These are phyloP conservation scores for Monosporascus cannonballus DNA, from an alignment of 2,329 filamentous ascomycete genomes.

Conservation along the genomic window DNA sequence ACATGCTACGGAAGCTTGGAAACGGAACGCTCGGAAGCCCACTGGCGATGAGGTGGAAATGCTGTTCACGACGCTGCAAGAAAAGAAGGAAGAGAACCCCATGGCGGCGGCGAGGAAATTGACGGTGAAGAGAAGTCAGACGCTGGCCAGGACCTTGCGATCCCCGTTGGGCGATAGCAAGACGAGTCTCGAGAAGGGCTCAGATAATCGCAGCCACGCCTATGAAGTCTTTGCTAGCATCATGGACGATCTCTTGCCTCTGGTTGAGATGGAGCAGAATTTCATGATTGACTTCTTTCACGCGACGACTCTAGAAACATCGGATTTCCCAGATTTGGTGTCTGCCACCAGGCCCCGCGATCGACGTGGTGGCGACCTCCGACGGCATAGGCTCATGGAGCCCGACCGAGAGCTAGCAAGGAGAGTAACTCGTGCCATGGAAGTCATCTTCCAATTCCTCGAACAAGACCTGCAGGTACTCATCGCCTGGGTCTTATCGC, in stretches of 20 bases:
- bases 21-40: constrained; percentile 67
- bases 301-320: constrained; percentile 72
- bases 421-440: constrained; percentile 80
- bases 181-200: constrained; percentile 47
- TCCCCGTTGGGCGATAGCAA: constrained; percentile 58
- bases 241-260: constrained; percentile 73
- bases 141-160: constrained; percentile 67
- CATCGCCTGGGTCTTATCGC: constrained; percentile 74
- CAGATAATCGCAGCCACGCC: constrained; percentile 62
- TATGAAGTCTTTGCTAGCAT: constrained; percentile 78
- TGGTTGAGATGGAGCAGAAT: constrained; percentile 91
- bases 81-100: constrained; percentile 76
- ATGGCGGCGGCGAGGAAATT: constrained; percentile 78
- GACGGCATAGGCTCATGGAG: constrained; percentile 72
- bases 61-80: constrained; percentile 76
- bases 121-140: constrained; percentile 91
- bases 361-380: constrained; percentile 67
- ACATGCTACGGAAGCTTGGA: constrained; percentile 73
- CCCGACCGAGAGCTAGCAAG: constrained; percentile 82
- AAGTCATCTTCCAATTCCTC: constrained; percentile 79
- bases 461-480: constrained; percentile 70
- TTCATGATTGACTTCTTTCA: constrained; percentile 98
- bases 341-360: constrained; percentile 57
- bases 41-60: constrained; percentile 74
- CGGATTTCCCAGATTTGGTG: constrained; percentile 80